Conservation (phyloP, 345 rosid genomes). For the Corymbia maculata region DNA sequence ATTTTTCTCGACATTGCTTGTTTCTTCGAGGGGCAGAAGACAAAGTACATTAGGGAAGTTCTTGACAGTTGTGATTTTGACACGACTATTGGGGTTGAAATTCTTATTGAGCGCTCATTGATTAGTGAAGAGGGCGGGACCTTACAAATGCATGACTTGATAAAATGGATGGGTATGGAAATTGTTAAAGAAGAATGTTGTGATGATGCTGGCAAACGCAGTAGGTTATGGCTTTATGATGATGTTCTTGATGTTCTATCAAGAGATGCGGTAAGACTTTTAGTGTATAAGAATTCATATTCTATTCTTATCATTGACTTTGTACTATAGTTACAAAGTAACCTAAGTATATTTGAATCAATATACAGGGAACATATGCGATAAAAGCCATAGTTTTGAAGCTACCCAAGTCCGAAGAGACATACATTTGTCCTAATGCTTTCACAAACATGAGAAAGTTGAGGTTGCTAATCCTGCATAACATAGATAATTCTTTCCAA, state of each 20-base stretch:
- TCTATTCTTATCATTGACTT: neutral
- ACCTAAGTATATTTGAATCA: neutral
- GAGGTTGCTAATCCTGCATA: neutral
- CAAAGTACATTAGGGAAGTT: neutral
- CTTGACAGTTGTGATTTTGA: neutral
- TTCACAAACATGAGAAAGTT: neutral
- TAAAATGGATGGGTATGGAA: neutral
- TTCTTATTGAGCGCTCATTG: neutral
- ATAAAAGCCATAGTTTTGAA: neutral
- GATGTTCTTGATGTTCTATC: neutral
- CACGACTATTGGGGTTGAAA: neutral
- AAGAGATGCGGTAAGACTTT: neutral
- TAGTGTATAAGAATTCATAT: neutral
- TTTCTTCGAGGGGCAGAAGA: neutral
- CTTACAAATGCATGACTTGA: neutral
- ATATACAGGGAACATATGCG: neutral
- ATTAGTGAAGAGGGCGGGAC: neutral
- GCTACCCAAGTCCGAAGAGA: neutral
- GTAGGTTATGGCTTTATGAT: neutral
- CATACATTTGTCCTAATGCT: neutral
- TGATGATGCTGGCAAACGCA: neutral
- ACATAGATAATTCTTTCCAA: neutral
- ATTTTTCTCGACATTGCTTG: conserved; percentile 3
- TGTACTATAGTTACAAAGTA: no score
- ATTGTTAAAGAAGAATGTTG: neutral